A percentile compares a stretch with the other conserved stretches of the same genome.
Evolutionary conservation across 2,329 filamentous ascomycete species (phyloP).

Genomic region (Ophiognomonia clavigignenti-juglandacearum): DNA sequence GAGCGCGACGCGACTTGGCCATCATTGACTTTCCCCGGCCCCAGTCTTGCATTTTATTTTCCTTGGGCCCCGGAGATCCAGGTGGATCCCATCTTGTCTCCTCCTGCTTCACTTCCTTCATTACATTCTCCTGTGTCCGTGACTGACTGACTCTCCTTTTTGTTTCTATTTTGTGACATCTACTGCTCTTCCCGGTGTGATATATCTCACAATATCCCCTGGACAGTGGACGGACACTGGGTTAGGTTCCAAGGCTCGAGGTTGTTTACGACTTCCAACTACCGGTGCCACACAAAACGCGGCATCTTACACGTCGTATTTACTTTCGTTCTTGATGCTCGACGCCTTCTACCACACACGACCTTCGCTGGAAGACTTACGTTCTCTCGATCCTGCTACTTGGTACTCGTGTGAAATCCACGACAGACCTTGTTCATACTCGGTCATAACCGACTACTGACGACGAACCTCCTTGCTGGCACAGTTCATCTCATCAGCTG

Average conservation of each 20-base stretch:
- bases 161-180: constrained; percentile 4
- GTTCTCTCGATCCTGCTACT: not conserved
- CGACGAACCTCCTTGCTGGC: not conserved
- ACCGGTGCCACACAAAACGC: not conserved
- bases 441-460: too few relatives aligned
- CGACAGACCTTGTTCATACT: not conserved
- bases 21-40: not conserved
- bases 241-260: not conserved
- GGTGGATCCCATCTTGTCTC: not conserved
- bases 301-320: constrained; percentile 1
- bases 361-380: not conserved
- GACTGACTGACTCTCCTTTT: too few relatives aligned
- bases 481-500: not conserved
- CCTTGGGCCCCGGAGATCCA: not conserved
- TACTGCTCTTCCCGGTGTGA: constrained; percentile 1
- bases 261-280: not conserved
- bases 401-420: not conserved
- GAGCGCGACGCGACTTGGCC: not conserved
- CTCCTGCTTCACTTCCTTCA: too few relatives aligned
- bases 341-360: not conserved
- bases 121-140: too few relatives aligned
- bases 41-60: not conserved
- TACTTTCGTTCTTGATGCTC: not conserved
- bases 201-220: not conserved
- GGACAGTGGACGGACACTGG: too few relatives aligned